Base-by-base conservation (phyloP, 257 asterid species). In the Nicotiana noctiflora region DNA sequence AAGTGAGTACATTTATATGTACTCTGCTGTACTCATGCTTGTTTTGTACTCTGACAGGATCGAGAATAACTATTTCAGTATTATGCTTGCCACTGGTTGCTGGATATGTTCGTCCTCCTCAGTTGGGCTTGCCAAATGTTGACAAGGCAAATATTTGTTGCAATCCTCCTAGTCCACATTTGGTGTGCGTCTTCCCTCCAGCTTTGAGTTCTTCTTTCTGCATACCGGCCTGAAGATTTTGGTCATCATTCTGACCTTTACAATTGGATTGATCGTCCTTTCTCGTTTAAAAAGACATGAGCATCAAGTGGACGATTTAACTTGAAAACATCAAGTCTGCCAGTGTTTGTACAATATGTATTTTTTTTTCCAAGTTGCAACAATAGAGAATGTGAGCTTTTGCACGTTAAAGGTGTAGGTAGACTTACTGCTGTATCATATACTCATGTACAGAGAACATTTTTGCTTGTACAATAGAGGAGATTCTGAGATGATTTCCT, bases 141-240 rank as follows among this genome's bases (percentile, higher is more conserved):
- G 91, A 89, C 7, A 84, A 90, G 83, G 87, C 92, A 14, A 88
- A 91, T 82, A 91, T 94, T 87, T 92, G 97, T 72, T 94, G 97
- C 94, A 96, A 94, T 81, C 98, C 98, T 57, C 97, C 97, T 0
- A 97, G 97, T 75, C 98, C 99, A 40, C 98, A 94, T 86, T 82
- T 94, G 94, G 93, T 96, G 76, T 87, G 99, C 25, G 93, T 96
- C 66, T 86, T 93, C 87, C 99, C 99, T 72, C 98, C 98, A 17
- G 76, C 91, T 52, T 93, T 96, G 85, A 90, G 98, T 90, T 96
- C 98, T 44, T 94, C 99, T 18, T 96, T 89, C 88, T 96, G 99
- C 75, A 82, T 92, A 81, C 94, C 98, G 2, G 91, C 94, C 34
- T 86, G 88, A 90, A 59, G 67, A 46, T 63, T 59, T 56, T 34